Evolutionary conservation across 78 protist species (phyloP).

Genomic region (Chrysochromulina parva): DNA sequence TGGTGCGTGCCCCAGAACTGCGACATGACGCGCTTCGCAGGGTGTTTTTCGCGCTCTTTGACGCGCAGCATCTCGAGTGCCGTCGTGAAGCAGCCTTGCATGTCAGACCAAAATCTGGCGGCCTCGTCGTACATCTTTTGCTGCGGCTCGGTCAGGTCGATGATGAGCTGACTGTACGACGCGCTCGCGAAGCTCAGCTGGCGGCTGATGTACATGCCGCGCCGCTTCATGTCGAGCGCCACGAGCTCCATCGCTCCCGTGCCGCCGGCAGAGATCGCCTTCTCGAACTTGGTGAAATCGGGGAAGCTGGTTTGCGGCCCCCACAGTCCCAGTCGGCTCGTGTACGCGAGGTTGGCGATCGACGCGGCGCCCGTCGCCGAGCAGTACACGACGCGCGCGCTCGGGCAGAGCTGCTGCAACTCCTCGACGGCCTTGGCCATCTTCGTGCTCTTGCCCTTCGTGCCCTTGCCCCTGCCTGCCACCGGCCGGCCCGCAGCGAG

Average conservation of each 20-base stretch:
- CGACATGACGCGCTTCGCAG: background rate
- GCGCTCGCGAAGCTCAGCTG: background rate
- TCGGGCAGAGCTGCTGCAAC: slow-evolving; percentile 4
- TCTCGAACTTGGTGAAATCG: background rate
- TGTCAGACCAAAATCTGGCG: background rate
- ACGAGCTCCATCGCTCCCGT: slow-evolving; percentile 31
- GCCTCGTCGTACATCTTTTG: background rate
- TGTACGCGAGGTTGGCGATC: slow-evolving; percentile 23
- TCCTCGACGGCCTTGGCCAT: background rate
- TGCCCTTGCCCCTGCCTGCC: too few species aligned
- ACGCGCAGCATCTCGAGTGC: background rate
- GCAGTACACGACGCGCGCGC: slow-evolving; percentile 36
- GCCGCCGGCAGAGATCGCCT: background rate
- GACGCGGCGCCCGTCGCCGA: slow-evolving; percentile 38
- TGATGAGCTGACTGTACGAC: background rate
- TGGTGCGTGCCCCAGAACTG: slow-evolving; percentile 23
- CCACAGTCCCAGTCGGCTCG: slow-evolving; percentile 43
- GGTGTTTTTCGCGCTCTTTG: background rate
- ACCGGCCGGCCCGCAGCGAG: too few species aligned
- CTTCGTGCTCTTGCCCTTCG: too few species aligned
- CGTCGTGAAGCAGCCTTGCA: background rate
- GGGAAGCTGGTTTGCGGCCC: background rate
- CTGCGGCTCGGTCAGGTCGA: background rate
- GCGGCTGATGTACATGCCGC: slow-evolving; percentile 32
- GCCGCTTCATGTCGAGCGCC: slow-evolving; percentile 44